Evolutionary conservation across 768 basidiomycete species (phyloP).

Genomic region (Rhodotorula toruloides): DNA sequence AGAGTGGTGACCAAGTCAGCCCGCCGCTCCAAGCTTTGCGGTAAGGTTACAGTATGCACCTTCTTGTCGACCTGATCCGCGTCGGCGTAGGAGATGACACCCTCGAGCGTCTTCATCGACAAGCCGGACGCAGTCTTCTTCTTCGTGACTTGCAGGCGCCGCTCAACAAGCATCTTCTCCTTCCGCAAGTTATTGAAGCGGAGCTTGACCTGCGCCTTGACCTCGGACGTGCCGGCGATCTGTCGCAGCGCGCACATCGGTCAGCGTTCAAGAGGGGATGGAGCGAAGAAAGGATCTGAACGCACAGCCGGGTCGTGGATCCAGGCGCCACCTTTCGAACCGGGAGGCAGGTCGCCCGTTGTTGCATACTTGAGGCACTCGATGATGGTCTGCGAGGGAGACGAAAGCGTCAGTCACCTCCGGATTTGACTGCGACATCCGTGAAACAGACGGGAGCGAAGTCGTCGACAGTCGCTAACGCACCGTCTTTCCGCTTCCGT

Average conservation of each 20-base stretch:
- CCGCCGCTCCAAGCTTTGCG: background rate
- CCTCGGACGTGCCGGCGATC: constrained; percentile 98
- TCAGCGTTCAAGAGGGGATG: background rate
- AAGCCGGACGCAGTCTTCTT: constrained; percentile 73
- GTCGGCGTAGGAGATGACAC: constrained; percentile 71
- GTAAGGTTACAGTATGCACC: constrained; percentile 52
- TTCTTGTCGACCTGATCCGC: constrained; percentile 64
- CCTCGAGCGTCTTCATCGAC: constrained; percentile 97
- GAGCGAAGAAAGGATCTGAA: background rate
- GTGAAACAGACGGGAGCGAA: too few relatives aligned
- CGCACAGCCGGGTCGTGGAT: constrained; percentile 71
- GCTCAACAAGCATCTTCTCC: constrained; percentile 79
- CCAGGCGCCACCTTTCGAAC: constrained; percentile 97
- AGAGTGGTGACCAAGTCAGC: background rate
- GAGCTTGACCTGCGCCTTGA: constrained; percentile 95
- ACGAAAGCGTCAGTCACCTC: background rate
- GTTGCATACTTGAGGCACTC: constrained; percentile 99
- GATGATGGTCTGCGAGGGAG: constrained; percentile 66
- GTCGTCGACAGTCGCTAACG: too few relatives aligned
- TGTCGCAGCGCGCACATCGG: constrained; percentile 13
- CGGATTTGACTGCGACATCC: background rate
- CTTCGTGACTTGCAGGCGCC: constrained; percentile 83
- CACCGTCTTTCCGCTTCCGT: constrained; percentile 92
- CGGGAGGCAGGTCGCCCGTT: constrained; percentile 94
- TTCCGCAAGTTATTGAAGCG: constrained; percentile 85